A percentile compares a stretch with the other conserved stretches of the same genome.
Conservation (phyloP, 805 yeast species). For the Candida krabiensis region DNA sequence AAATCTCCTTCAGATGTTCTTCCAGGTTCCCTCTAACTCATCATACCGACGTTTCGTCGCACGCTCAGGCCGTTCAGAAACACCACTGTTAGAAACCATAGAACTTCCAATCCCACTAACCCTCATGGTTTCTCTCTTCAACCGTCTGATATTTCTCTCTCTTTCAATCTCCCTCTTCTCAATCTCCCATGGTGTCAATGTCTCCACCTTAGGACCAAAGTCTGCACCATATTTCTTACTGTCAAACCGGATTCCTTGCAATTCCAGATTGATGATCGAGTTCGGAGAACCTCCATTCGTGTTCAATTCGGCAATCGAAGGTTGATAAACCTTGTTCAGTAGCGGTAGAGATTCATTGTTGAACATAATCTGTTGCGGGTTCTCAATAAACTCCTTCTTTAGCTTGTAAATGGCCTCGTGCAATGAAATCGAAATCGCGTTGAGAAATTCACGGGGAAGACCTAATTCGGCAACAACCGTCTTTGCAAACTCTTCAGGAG, state of each 20-base stretch:
- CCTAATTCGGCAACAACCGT: constrained; percentile 85
- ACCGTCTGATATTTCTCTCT: constrained; percentile 85
- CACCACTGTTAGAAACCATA: constrained; percentile 5
- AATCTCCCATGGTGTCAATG: constrained; percentile 86
- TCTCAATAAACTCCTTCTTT: constrained; percentile 78
- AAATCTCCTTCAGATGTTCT: constrained; percentile 5
- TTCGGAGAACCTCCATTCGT: constrained; percentile 2
- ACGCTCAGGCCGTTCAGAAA: constrained; percentile 11
- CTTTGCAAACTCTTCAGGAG: constrained; percentile 84
- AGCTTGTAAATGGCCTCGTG: constrained; percentile 77
- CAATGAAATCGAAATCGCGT: constrained; percentile 84
- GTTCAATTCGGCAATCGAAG: constrained; percentile 19
- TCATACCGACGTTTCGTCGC: constrained; percentile 31
- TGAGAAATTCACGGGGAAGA: constrained; percentile 76
- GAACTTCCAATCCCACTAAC: constrained; percentile 50
- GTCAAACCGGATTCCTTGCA: constrained; percentile 63
- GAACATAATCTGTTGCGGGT: constrained; percentile 35
- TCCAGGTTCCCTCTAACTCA: constrained; percentile 38
- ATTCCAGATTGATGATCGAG: constrained; percentile 15
- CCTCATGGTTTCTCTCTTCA: constrained; percentile 87
- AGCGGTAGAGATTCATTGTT: constrained; percentile 36
- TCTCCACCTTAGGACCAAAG: constrained; percentile 89
- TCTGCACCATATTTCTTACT: constrained; percentile 73
- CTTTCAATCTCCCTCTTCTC: constrained; percentile 94
- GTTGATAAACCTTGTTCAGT: constrained; percentile 33